Conservation (phyloP, 129 eudicot genomes). For the Artemisia annua region DNA sequence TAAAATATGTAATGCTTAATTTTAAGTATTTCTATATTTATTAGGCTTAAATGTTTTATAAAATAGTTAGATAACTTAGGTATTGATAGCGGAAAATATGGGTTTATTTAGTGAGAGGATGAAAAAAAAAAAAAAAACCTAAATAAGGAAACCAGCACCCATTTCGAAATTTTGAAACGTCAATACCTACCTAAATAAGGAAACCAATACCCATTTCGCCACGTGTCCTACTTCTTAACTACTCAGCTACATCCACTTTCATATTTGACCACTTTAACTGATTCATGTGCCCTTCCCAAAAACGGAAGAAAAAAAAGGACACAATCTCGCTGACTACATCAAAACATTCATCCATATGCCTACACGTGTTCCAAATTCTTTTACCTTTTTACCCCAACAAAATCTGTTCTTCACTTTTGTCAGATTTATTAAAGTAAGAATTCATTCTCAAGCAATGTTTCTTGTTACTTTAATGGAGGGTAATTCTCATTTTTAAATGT, state of each 20-base stretch:
- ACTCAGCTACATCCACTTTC: slow-evolving; percentile 25
- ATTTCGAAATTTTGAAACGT: too few species aligned
- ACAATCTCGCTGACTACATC: slow-evolving; percentile 33
- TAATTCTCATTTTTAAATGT: slow-evolving; percentile 4
- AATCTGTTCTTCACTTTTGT: slow-evolving; percentile 28
- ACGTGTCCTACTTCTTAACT: slow-evolving; percentile 34
- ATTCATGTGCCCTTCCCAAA: slow-evolving; percentile 23
- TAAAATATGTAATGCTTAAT: too few species aligned
- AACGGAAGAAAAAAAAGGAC: not conserved
- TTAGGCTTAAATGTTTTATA: too few species aligned
- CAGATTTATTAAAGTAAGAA: slow-evolving; percentile 24
- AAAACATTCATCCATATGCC: slow-evolving; percentile 26
- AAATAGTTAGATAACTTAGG: too few species aligned
- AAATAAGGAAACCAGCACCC: too few species aligned
- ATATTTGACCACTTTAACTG: slow-evolving; percentile 21
- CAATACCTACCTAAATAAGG: not conserved
- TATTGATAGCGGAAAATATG: too few species aligned
- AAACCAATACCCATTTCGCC: slow-evolving; percentile 29
- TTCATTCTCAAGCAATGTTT: slow-evolving; percentile 30
- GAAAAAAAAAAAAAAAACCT: too few species aligned
- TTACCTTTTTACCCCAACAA: slow-evolving; percentile 19
- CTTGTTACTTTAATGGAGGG: slow-evolving; percentile 32
- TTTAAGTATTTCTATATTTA: too few species aligned
- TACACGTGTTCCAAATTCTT: slow-evolving; percentile 39
- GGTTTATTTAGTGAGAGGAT: too few species aligned